Evolutionary conservation across 2,329 filamentous ascomycete species (phyloP).

Genomic region (Blastomyces gilchristii): DNA sequence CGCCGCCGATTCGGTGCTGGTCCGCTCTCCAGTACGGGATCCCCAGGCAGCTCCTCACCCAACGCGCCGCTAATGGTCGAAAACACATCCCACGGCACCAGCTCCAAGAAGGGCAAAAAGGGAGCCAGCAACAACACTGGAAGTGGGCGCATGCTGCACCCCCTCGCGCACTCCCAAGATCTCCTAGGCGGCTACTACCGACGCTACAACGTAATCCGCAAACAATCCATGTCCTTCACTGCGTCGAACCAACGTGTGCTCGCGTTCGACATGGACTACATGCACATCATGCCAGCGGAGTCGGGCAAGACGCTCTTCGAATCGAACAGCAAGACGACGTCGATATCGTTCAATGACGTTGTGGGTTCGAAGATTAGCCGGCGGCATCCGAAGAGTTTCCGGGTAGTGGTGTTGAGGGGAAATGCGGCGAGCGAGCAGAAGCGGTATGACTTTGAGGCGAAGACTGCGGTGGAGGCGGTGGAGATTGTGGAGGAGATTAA

Average conservation of each 20-base stretch:
- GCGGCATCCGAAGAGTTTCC: slow-evolving; percentile 54
- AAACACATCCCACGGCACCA: slow-evolving; percentile 19
- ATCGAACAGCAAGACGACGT: slow-evolving; percentile 44
- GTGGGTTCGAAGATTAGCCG: slow-evolving; percentile 55
- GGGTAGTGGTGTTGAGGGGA: slow-evolving; percentile 50
- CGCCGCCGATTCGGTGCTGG: slow-evolving; percentile 54
- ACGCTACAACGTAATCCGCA: slow-evolving; percentile 53
- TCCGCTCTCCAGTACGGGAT: slow-evolving; percentile 46
- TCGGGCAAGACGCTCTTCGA: slow-evolving; percentile 45
- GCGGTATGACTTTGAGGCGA: slow-evolving; percentile 56
- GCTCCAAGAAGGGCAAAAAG: slow-evolving; percentile 37
- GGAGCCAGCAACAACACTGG: slow-evolving; percentile 18
- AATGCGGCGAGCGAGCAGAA: slow-evolving; percentile 55
- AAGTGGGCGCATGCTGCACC: slow-evolving; percentile 34
- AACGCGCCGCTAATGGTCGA: slow-evolving; percentile 54
- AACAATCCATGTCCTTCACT: slow-evolving; percentile 56
- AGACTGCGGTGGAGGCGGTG: slow-evolving; percentile 46
- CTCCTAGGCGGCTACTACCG: slow-evolving; percentile 45
- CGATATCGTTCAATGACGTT: slow-evolving; percentile 54
- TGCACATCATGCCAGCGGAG: slow-evolving; percentile 52
- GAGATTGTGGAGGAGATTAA: slow-evolving; percentile 56
- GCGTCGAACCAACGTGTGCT: slow-evolving; percentile 51
- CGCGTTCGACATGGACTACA: slow-evolving; percentile 55
- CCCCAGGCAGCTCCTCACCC: slow-evolving; percentile 51
- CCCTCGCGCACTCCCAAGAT: slow-evolving; percentile 40